A percentile compares a stretch with the other conserved stretches of the same genome.
Conservation (phyloP, 129 eudicot species). For the Pseudognaphalium luteoalbum region DNA sequence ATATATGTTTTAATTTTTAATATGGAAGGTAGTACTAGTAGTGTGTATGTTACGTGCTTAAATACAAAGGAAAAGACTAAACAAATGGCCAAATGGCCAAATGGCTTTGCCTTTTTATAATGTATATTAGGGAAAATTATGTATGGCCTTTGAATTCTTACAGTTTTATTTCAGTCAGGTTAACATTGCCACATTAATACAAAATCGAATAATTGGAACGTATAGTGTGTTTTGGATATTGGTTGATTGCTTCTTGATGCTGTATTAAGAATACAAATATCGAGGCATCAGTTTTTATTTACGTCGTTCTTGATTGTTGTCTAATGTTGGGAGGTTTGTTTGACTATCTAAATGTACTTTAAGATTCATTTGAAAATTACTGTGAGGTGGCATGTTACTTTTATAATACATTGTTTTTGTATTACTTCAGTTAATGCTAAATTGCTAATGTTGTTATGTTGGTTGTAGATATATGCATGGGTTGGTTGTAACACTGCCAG, state of each 20-base stretch:
- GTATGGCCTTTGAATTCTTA: neutral
- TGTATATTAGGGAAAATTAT: neutral
- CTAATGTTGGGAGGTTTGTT: neutral
- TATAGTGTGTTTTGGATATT: neutral
- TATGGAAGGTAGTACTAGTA: neutral
- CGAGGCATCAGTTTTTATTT: neutral
- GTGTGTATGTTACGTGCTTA: neutral
- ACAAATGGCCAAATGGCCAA: neutral
- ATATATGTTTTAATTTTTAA: too few species aligned
- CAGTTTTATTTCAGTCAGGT: neutral
- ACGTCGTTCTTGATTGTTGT: neutral
- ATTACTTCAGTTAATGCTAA: neutral
- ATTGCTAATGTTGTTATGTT: neutral
- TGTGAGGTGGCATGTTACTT: neutral
- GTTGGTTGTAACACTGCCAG: conserved; percentile 84
- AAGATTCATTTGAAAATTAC: too few species aligned
- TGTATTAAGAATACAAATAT: neutral
- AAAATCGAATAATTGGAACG: neutral
- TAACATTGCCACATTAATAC: neutral
- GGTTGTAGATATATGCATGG: conserved; percentile 85
- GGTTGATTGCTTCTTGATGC: neutral
- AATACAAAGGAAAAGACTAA: neutral
- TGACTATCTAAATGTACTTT: neutral
- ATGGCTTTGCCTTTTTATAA: neutral
- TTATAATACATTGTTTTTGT: too few species aligned